Evolutionary conservation across 2,329 filamentous ascomycete genomes (phyloP).

Genomic region (Zasmidium angulare): DNA sequence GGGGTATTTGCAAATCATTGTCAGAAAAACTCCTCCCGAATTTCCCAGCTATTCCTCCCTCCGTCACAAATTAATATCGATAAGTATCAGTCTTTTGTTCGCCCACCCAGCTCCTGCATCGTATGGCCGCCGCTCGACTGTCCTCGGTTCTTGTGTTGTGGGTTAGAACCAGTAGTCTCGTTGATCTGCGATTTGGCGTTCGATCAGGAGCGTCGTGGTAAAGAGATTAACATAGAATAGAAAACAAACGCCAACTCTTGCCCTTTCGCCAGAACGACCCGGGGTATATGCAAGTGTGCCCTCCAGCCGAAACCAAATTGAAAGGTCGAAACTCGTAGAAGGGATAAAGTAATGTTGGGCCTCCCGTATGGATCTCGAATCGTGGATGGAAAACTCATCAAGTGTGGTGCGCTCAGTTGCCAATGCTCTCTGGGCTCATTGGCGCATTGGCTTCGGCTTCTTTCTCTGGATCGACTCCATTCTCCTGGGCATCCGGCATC

Average conservation of each 20-base stretch:
- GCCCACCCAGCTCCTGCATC: no score
- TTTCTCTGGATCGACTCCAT: constrained; percentile 59
- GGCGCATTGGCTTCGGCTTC: constrained; percentile 70
- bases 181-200: no score
- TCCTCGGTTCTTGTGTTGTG: no score
- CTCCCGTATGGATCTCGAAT: neutral
- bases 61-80: no score
- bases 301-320: neutral
- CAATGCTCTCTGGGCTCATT: constrained; percentile 80
- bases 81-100: no score
- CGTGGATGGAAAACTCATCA: neutral
- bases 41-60: neutral
- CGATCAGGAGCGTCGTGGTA: no score
- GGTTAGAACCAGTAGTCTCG: no score
- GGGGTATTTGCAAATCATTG: neutral
- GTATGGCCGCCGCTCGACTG: no score
- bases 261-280: neutral
- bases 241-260: no score
- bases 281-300: neutral
- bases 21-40: neutral
- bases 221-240: no score
- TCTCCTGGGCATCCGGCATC: constrained; percentile 45
- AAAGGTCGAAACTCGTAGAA: neutral
- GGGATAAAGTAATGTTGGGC: neutral
- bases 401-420: constrained; percentile 2